These are phyloP conservation scores for Syncephalastrum monosporum DNA, from an alignment of 371 early-diverging fungal genomes.

Conservation along the genomic window DNA sequence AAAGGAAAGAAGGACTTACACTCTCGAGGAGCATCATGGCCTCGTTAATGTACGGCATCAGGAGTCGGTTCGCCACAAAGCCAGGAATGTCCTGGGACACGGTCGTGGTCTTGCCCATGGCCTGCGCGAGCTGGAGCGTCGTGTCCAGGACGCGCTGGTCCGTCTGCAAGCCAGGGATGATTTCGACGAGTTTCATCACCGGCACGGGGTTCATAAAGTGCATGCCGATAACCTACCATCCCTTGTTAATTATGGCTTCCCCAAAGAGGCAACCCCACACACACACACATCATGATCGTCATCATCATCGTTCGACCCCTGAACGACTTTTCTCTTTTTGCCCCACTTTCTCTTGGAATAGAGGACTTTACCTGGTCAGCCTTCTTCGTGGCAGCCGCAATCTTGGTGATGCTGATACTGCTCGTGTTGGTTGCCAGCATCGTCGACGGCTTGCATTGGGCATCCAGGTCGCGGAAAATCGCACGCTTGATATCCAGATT, in stretches of 20 bases:
- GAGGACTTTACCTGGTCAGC: conserved; percentile 62
- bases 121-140: conserved; percentile 75
- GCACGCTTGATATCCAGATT: conserved; percentile 83
- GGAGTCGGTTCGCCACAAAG: conserved; percentile 94
- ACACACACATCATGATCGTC: background rate
- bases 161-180: conserved; percentile 94
- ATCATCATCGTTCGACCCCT: background rate
- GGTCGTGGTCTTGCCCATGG: conserved; percentile 94
- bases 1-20: conserved; percentile 39
- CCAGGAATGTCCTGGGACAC: conserved; percentile 91
- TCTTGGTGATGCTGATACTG: conserved; percentile 63
- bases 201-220: conserved; percentile 97
- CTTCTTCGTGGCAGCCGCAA: conserved; percentile 84
- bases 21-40: conserved; percentile 87
- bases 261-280: background rate
- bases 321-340: background rate
- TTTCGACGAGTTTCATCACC: conserved; percentile 97
- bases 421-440: conserved; percentile 96
- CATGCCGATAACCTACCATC: conserved; percentile 78
- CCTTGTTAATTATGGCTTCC: background rate
- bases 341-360: background rate
- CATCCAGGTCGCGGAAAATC: conserved; percentile 79
- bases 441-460: conserved; percentile 66
- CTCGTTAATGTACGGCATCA: conserved; percentile 99
- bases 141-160: conserved; percentile 62